Base-by-base conservation (phyloP, 2,329 filamentous ascomycete species). In the Phymatotrichopsis omnivora region DNA sequence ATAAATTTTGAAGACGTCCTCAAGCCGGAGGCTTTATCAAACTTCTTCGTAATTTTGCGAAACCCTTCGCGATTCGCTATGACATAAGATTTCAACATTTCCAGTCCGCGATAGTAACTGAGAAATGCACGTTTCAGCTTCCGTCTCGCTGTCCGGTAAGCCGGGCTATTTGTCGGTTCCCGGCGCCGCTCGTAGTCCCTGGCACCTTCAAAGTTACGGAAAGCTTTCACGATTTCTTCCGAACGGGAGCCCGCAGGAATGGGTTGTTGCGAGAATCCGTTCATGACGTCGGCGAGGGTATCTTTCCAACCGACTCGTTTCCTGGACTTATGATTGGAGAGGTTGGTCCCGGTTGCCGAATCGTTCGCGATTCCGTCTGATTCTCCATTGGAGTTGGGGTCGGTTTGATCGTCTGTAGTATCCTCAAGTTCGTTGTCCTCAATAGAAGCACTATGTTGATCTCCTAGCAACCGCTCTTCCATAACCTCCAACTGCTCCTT, bases 11-110 rank as follows among this genome's bases (percentile, higher is more conserved):
- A 74, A 0, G 80, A 74, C 0, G 85, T 85, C 8, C 81, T 75
- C 30, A 85, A 80, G 57, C 86, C 76, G 45, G 86, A 77, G 2
- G 82, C 77, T 66, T 96, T 98, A 70, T 96, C 87, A 62, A 93
- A 96, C 65, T 98, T 98, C 64, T 98, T 98, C 66, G 93, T 95
- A 61, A 98, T 85, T 64, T 98, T 98, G 24, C 87, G 80, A 60
- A 96, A 96, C 0, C 86, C 91, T 0, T 85, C 94, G 37, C 85
- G 76, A 62, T 98, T 98, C 11, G 95, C 70, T 17, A 93, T 67
- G 1, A 86, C 81, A 58, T 93, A 98, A 0, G 85, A 83, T 65
- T 95, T 96, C 48, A 98, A 72, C 34, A 96, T 68, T 61, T 98
- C 91, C 11, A 98, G 71, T 1, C 84, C 82, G 16, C 89, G 80